These are phyloP conservation scores for Phanerochaete sordida DNA, from an alignment of 768 basidiomycete genomes.

Conservation along the genomic window DNA sequence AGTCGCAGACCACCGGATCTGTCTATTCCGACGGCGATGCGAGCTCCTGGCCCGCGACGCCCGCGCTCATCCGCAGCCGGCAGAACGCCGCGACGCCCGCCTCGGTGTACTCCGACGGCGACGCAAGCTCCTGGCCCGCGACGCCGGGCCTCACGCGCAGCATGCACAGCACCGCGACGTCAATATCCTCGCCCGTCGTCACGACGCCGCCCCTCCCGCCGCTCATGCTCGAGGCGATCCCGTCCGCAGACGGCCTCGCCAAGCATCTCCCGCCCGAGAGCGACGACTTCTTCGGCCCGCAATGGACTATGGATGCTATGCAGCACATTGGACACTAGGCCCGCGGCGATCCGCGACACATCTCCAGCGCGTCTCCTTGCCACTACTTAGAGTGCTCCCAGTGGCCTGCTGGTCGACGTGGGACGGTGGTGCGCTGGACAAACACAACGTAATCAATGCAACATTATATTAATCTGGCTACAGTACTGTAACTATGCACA, in stretches of 20 bases:
- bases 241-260: background rate
- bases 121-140: slow-evolving; percentile 6
- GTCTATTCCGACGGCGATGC: background rate
- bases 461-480: background rate
- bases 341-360: background rate
- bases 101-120: background rate
- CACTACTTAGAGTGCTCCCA: no score
- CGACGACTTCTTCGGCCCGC: background rate
- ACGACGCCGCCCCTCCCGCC: slow-evolving; percentile 6
- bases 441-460: background rate
- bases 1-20: background rate
- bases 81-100: background rate
- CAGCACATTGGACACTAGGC: background rate
- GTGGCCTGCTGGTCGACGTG: no score
- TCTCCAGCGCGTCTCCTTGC: no score
- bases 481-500: background rate
- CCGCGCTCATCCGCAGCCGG: slow-evolving; percentile 1
- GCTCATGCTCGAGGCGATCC: background rate
- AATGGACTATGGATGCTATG: background rate
- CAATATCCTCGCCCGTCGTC: slow-evolving; percentile 1
- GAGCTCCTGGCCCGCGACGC: slow-evolving; percentile 12
- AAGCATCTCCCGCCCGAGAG: background rate
- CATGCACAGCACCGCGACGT: background rate
- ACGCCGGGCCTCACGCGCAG: slow-evolving; percentile 8
- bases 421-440: background rate